Base-by-base conservation (phyloP, 495 filamentous ascomycete species). In the Xanthoparmelia taractica region DNA sequence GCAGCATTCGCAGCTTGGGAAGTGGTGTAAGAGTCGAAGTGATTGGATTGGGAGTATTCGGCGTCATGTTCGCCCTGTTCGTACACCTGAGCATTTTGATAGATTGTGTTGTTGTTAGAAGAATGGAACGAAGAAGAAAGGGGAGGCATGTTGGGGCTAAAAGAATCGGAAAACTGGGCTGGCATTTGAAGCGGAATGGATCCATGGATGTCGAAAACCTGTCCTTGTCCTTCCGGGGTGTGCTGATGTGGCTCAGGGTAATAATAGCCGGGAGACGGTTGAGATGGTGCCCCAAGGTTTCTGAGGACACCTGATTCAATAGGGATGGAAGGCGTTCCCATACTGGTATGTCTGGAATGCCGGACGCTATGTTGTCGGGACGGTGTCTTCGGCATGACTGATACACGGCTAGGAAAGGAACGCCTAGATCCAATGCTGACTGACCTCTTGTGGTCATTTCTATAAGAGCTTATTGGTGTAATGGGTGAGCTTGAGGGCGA, bases 21-120 rank as follows among this genome's bases (percentile, higher is more conserved):
- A 37, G 57, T 57, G 33, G 63, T 64, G 63, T 62, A 73, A 65
- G 37, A 61, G 15, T 67, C 67, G 55, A 56, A 68, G 60, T 41
- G 62, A 48, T 61, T 67, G 37, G 60, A 23, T 40, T 57, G 64
- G 2, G 66, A 8, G 31, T 56, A 45, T 45, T 60, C 63, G 31
- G 50, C 34, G 38, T 57, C 58, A 17, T 50, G 55, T 37, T 70
- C 68, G 57, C 58, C 59, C 68, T 70, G 64, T 29, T 40, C 1
- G 15, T 48, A 10, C 13, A 29, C 17, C 25, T 61, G 43, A 66
- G 64, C 50, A 45, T 62, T 62, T 7, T 37, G 25, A 43, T 18
- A 13, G 5, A 31, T 17, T 2, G 2, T 25, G 11, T 10, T 37
- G n/a, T 11, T 40, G 10, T 47, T 25, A 20, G 2, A 34, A 56